Evolutionary conservation across 805 yeast genomes (phyloP), one percentile per base, ranked within the genome.

Genomic region (Spathaspora boniae): DNA sequence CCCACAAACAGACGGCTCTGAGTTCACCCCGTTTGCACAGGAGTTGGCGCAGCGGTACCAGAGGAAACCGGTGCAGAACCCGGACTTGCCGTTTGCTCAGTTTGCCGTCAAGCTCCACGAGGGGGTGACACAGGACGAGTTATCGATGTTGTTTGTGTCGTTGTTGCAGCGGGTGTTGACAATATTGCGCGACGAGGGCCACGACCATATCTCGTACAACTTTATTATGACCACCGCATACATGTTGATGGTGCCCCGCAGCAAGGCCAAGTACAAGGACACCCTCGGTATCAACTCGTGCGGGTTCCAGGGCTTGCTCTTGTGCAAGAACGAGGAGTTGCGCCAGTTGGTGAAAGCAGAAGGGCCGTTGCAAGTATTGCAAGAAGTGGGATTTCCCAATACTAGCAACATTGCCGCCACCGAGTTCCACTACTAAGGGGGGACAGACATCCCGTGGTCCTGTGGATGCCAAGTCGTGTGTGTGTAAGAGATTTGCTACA

Each of bases 171-270:
- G 89, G 43, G 71, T 79, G 0, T 61, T 88, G 48, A 81, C 89
- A 3, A 73, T 78, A 11, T 70, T 78, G 52, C 78, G 78, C 53
- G 82, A 81, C 40, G 48, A 60, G 34, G 66, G 58, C 5, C 49
- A 61, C 11, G 45, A 51, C n/a, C 65, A 66, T 29, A 63, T 80
- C 33, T 82, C 91, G 25, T 91, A 86, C 58, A 91, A 91, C 54
- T 78, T 89, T 23, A 62, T 87, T 29, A 76, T 91, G 72, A 87
- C 94, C 31, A 78, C 78, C 32, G 73, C 78, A 35, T 91, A 93
- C 86, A 76, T 91, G 62, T 76, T 88, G 76, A 57, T 85, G 16
- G 81, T 88, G n/a, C 98, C 98, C 12, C 74, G 97, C 50, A 65
- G 82, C 2, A 50, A 54, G 12, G 80, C 82, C 1, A 65, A 61